Base-by-base conservation (phyloP, 495 filamentous ascomycete species). In the Hypoxylon fuscum region DNA sequence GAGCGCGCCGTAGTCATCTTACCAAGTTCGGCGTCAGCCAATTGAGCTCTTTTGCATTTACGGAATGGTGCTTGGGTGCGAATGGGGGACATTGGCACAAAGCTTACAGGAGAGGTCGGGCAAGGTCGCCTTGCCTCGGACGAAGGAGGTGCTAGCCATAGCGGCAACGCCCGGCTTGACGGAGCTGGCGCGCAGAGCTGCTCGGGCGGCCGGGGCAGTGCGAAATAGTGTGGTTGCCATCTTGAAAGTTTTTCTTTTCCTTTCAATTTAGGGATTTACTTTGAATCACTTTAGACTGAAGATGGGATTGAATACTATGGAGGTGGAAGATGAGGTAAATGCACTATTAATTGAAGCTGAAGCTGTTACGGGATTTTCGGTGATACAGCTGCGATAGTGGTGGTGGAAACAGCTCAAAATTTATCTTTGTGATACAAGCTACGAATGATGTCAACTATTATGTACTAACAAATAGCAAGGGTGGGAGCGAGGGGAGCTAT, bases 101-200 rank as follows among this genome's bases (percentile, higher is more conserved):
- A n/a, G n/a, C n/a, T 63, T 85, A 96, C 93, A 98, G 65, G 90
- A 76, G n/a, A 98, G 87, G 72, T 97, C 93, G 27, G 95, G 95
- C 21, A 98, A 87, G 20, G 92, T 96, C 40, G 91, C 94, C 81
- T 97, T 98, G 74, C 87, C 87, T 64, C 91, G 85, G 66, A 85
- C 79, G 72, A 96, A 93, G 73, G 86, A 87, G 65, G 87, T 87
- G 74, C 84, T 86, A 52, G 85, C 83, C 68, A 88, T 73, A 58
- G 84, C 83, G 69, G 86, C 83, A 65, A 79, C 73, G 56, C 50
- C 65, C 31, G 74, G 71, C 71, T 77, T 73, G 58, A 62, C 50
- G 45, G 73, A 75, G 64, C 72, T 65, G 15, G 71, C 69, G 43
- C 77, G 76, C 70, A 81, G 75, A 73, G 79, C 73, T 55, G 74